A percentile compares a stretch with the other conserved stretches of the same genome.
Conservation (phyloP, 78 protist species). For the Dictyostelium brefeldianum region DNA sequence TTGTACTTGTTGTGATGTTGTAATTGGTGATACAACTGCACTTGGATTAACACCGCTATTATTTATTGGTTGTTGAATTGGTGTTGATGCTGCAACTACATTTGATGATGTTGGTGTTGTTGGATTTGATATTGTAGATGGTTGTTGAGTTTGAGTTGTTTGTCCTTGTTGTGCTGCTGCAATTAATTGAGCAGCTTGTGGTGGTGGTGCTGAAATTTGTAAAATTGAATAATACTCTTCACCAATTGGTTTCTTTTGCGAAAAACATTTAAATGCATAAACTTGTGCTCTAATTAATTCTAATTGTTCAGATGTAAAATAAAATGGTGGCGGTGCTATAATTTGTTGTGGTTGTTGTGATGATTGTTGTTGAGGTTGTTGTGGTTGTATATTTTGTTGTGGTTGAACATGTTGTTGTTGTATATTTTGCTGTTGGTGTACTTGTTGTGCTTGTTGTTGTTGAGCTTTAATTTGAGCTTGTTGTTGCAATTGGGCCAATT, state of each 20-base stretch:
- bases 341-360: conserved; percentile 12
- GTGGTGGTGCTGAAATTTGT: background rate
- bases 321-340: background rate
- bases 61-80: background rate
- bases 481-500: background rate
- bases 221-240: background rate
- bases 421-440: background rate
- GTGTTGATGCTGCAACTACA: background rate
- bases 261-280: conserved; percentile 19
- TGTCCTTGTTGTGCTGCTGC: background rate
- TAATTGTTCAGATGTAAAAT: conserved; percentile 45
- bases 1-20: background rate
- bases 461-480: background rate
- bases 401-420: background rate
- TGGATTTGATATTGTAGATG: background rate
- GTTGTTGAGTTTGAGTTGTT: conserved; percentile 4
- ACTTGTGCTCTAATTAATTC: conserved; percentile 38
- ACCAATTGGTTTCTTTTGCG: background rate
- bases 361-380: conserved; percentile 3
- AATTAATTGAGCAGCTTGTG: background rate
- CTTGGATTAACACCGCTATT: background rate
- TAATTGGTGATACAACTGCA: background rate
- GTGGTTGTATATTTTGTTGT: background rate
- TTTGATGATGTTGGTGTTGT: background rate
- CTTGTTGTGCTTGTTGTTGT: background rate